Evolutionary conservation across 768 basidiomycete genomes (phyloP), one percentile per base, ranked within the genome.

Genomic region (Tylopilus felleus): DNA sequence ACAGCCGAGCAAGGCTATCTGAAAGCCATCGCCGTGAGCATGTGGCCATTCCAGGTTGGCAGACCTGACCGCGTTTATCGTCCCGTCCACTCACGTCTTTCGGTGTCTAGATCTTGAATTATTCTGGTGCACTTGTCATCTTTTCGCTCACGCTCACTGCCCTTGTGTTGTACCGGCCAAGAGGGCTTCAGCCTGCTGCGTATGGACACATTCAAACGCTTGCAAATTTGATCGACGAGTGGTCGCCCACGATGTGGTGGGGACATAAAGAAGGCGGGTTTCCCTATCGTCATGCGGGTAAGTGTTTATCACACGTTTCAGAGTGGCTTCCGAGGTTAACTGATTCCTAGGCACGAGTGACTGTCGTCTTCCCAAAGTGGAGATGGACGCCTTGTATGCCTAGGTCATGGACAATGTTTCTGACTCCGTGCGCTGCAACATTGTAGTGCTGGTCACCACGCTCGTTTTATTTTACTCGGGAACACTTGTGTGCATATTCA

Each of bases 201-300:
- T 73, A 72, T 25, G 69, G 71, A 3, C 70, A 72, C 21, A 46
- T 73, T 1, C 66, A 71, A 43, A 73, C 68, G 16, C 61, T 73
- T 16, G 69, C 65, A 3, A 70, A 72, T 44, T 51, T 72, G 51
- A 60, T 71, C 33, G 72, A 73, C 51, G 69, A 73, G n/a, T 68
- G 72, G 72, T 67, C 68, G n/a, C 52, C 61, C 1, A 65, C 53
- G 8, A 66, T 71, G 58, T 65, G 68, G 68, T 70, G 69, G 63
- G 69, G 64, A 17, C 58, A 60, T 21, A 70, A 68, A n/a, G 39
- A 41, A 1, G 29, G 14, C 13, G 53, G 57, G 31, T 49, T 19
- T 22, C 42, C 50, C 0, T 43, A 19, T 25, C 47, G 28, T 42
- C 65, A 60, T 52, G 65, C 66, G 1, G 69, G 69, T 63, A 52